Evolutionary conservation across 352 stramenopile genomes (phyloP).

Genomic region (Blastocystis sp.): DNA sequence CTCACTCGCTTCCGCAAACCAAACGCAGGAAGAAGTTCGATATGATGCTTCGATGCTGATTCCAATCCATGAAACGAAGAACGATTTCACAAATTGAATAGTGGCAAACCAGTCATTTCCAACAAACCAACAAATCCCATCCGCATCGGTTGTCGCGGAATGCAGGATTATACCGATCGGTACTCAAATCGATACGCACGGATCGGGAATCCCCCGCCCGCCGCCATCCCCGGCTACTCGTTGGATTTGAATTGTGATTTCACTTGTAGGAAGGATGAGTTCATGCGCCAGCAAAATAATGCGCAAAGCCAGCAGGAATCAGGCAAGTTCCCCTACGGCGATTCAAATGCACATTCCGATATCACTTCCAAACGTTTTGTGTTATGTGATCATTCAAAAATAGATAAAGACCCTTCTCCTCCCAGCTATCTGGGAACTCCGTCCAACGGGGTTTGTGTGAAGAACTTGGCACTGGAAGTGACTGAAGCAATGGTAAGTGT

Average conservation of each 20-base stretch:
- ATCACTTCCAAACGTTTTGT: too few species aligned
- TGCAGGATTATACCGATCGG: not conserved
- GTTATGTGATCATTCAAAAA: not conserved
- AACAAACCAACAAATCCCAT: not conserved
- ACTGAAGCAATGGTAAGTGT: constrained; percentile 56
- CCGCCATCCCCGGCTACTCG: constrained; percentile 6
- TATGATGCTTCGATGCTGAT: constrained; percentile 17
- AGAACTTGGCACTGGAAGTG: constrained; percentile 24
- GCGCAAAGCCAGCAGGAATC: not conserved
- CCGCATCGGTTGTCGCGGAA: not conserved
- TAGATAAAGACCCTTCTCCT: not conserved
- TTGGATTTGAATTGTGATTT: not conserved
- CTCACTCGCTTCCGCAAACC: not conserved
- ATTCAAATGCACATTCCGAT: not conserved
- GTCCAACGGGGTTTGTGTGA: constrained; percentile 23
- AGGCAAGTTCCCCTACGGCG: not conserved
- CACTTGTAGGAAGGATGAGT: constrained; percentile 16
- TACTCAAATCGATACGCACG: not conserved
- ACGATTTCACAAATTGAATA: not conserved
- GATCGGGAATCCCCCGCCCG: not conserved
- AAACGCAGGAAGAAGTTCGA: constrained; percentile 54
- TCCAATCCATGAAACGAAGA: constrained; percentile 48
- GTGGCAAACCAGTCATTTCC: not conserved
- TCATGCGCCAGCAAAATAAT: not conserved
- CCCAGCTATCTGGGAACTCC: not conserved